Conservation (phyloP, 192 early-diverging fungal genomes). For the Entomortierella chlamydospora region DNA sequence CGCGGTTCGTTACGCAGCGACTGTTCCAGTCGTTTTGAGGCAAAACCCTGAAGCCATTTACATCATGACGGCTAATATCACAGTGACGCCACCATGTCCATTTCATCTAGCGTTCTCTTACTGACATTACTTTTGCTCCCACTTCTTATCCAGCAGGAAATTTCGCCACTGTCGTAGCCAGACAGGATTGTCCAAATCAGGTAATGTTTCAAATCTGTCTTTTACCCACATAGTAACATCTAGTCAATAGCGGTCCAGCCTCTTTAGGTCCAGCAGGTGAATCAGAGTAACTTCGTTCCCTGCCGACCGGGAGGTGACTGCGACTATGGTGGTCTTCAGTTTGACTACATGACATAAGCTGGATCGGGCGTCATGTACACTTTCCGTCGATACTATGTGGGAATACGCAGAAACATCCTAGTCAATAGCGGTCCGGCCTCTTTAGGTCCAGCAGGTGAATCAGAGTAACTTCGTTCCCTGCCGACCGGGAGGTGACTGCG, state of each 20-base stretch:
- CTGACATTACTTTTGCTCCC: no score
- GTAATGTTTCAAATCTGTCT: background rate
- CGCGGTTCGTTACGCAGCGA: no score
- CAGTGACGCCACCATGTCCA: no score
- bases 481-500: constrained; percentile 8
- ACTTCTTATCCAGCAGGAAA: no score
- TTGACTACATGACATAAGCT: constrained; percentile 18
- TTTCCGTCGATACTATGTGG: constrained; percentile 11
- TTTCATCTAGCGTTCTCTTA: no score
- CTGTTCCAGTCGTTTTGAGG: no score
- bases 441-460: background rate
- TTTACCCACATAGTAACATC: constrained; percentile 1
- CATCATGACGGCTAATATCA: no score
- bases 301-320: constrained; percentile 8
- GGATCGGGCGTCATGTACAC: constrained; percentile 21
- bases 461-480: constrained; percentile 2
- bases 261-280: background rate
- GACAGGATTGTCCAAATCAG: no score
- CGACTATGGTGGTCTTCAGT: constrained; percentile 14
- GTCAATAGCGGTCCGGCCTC: constrained; percentile 4
- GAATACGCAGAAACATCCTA: constrained; percentile 2
- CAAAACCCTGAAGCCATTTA: no score
- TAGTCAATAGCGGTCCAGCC: constrained; percentile 1
- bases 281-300: background rate
- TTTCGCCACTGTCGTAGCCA: no score